A percentile compares a stretch with the other conserved stretches of the same genome.
Conservation (phyloP, 2,329 filamentous ascomycete species). For the Chaetoscypha palmicola region DNA sequence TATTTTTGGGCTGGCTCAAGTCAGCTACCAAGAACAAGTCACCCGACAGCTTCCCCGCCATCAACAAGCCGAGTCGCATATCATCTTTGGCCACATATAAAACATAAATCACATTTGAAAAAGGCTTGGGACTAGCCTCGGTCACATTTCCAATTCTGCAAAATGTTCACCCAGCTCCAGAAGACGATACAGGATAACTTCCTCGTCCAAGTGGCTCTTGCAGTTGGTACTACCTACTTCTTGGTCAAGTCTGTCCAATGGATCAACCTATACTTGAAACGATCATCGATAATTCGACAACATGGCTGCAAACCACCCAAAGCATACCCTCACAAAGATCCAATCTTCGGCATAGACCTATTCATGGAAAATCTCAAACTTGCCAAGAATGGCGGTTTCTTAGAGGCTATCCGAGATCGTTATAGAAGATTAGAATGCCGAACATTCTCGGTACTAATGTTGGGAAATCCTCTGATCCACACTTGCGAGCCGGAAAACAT, state of each 20-base stretch:
- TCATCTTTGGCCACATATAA: too few relatives aligned
- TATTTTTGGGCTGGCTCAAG: too few relatives aligned
- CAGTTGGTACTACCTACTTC: background rate
- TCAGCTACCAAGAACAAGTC: too few relatives aligned
- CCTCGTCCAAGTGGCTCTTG: background rate
- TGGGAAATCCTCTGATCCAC: constrained; percentile 34
- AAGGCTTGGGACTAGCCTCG: too few relatives aligned
- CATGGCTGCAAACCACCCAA: constrained; percentile 42
- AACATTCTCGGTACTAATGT: constrained; percentile 11
- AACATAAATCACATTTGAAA: too few relatives aligned
- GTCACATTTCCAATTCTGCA: too few relatives aligned
- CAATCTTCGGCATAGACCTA: constrained; percentile 45
- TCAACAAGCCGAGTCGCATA: too few relatives aligned
- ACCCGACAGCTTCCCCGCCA: too few relatives aligned
- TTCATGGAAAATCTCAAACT: constrained; percentile 36
- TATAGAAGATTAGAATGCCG: constrained; percentile 24
- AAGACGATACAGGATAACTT: background rate
- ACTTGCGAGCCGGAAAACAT: constrained; percentile 51
- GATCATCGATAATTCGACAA: constrained; percentile 5
- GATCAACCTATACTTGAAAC: background rate
- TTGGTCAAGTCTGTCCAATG: background rate
- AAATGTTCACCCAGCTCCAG: background rate
- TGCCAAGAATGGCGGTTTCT: constrained; percentile 32
- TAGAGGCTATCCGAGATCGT: constrained; percentile 31
- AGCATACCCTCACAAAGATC: constrained; percentile 45